Percentiles rank a stretch among this genome's conserved stretches.
Evolutionary conservation across 2,329 filamentous ascomycete species (phyloP).

Genomic region (Botrytis tulipae): DNA sequence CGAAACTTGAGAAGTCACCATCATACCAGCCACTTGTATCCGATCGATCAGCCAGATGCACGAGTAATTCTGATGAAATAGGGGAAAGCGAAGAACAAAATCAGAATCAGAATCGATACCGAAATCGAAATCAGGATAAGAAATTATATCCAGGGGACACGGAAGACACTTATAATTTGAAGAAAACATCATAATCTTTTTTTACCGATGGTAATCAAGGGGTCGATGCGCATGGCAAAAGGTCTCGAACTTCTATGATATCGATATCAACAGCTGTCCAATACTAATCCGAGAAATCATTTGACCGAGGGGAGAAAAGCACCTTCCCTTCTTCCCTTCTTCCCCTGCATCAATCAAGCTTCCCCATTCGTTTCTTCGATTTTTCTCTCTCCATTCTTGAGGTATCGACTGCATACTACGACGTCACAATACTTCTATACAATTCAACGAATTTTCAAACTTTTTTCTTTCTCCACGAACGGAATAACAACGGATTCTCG

Average conservation of each 20-base stretch:
- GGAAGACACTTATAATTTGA: background rate
- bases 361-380: background rate
- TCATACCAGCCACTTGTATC: background rate
- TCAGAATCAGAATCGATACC: no score
- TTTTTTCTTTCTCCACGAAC: background rate
- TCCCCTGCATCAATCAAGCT: slow-evolving; percentile 4
- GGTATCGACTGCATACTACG: slow-evolving; percentile 4
- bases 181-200: background rate
- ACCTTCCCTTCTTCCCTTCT: background rate
- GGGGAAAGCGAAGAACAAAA: background rate
- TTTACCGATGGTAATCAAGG: background rate
- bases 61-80: background rate
- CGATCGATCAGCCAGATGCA: background rate
- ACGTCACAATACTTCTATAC: slow-evolving; percentile 11
- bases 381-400: background rate
- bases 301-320: background rate
- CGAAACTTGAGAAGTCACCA: slow-evolving; percentile 1
- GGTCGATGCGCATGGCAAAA: slow-evolving; percentile 9
- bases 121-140: background rate
- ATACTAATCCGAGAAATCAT: background rate
- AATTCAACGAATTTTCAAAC: background rate
- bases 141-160: background rate
- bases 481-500: background rate
- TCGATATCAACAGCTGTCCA: background rate
- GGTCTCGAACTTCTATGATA: background rate